Base-by-base conservation (phyloP, 1,284 basidiomycete genomes). In the Leccinum subrobustum region DNA sequence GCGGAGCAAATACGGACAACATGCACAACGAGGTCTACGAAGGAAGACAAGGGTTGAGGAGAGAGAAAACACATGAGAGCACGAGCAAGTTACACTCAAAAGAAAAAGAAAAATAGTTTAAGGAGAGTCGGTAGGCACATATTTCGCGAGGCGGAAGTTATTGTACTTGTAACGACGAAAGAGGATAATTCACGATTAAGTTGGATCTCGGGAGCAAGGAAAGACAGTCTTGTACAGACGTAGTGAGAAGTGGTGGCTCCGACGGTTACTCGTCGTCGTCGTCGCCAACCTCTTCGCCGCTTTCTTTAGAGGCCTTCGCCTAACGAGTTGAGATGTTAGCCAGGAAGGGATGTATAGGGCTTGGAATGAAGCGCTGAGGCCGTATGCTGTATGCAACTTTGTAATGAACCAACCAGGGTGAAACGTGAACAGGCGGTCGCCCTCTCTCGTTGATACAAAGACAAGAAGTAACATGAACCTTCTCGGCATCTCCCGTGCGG, bases 231-330 rank as follows among this genome's bases (percentile, higher is more conserved):
- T 68, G 63, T 63, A 50, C 25, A 60, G 55, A 60, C 47, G 31
- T 60, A 51, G 54, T 60, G 27, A 56, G 0, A 6, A 27, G 42
- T 29, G 25, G 9, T n/a, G 51, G 11, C 33, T 55, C 51, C 16
- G 50, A 56, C 44, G 65, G 59, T 71, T 65, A 78, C 57, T 81
- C 79, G 6, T 83, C 82, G 65, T 84, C 84, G 44, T 87, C 84
- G 60, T 89, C 86, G 54, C 75, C 83, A 53, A 77, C 82, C 37
- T 81, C 84, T 68, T 85, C 86, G 62, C 81, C 83, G 58, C 82
- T 82, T 64, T 78, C 84, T 80, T 81, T 86, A 81, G 69, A 76
- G 72, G 52, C 5, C 69, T 66, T 72, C 50, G 54, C 57, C 65
- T 59, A 52, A 37, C 57, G 58, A 16, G n/a, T 3, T 53, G 2